Evolutionary conservation across 139 green algal genomes (phyloP).

Genomic region (Volvox africanus): DNA sequence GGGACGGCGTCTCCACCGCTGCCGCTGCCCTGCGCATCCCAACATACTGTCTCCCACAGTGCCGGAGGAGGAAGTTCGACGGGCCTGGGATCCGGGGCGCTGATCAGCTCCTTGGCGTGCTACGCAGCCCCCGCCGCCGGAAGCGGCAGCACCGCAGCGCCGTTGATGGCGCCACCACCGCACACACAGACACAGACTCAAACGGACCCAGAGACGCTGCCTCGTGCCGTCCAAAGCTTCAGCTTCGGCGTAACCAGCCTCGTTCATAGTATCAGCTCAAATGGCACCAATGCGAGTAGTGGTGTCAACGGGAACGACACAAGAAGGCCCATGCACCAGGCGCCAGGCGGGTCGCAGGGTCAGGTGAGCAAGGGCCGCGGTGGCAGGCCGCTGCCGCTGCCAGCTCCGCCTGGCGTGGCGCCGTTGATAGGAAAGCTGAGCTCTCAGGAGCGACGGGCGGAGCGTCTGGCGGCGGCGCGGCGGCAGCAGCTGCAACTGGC

Average conservation of each 20-base stretch:
- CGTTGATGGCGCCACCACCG: no score
- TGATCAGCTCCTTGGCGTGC: slow-evolving; percentile 26
- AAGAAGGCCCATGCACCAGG: neutral
- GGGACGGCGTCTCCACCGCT: neutral
- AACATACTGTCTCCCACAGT: neutral
- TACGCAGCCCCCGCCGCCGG: slow-evolving; percentile 6
- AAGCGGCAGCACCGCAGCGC: neutral
- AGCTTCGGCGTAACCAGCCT: neutral
- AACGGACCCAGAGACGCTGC: slow-evolving; percentile 36
- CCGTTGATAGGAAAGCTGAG: neutral
- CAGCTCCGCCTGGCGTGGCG: neutral
- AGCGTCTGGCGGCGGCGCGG: slow-evolving; percentile 24
- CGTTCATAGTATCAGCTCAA: no score
- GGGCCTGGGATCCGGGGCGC: neutral
- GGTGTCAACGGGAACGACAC: neutral
- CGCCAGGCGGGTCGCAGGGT: neutral
- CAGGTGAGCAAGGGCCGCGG: neutral
- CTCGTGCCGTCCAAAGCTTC: neutral
- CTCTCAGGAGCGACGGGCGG: slow-evolving; percentile 30
- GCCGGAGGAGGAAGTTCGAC: neutral
- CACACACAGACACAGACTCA: slow-evolving; percentile 19
- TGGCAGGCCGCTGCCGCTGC: neutral
- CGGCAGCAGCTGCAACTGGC: slow-evolving; percentile 43
- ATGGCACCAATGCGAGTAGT: neutral
- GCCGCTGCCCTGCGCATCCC: neutral